Evolutionary conservation across 2,329 filamentous ascomycete genomes (phyloP), one percentile per base, ranked within the genome.

Genomic region (Arthrobotrys pseudoclavata): DNA sequence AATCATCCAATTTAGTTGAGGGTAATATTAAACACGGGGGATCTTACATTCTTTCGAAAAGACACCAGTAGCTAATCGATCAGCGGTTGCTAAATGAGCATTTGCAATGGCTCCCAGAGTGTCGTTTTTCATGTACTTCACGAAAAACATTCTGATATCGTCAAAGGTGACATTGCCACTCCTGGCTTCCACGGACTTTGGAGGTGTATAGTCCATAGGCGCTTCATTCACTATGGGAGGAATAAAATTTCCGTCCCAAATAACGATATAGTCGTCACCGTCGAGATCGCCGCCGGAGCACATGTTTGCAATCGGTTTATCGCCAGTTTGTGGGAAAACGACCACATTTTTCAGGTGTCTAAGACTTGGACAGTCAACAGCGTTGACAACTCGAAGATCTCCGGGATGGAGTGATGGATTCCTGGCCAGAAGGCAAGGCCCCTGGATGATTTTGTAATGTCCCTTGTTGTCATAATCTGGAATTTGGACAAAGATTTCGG

Each of bases 321-420:
- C 93, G 0, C 95, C 95, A 0, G 86, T 91, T 40, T 92, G 89
- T 0, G 96, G 93, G 60, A 99, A 91, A 0, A 98, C 94, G 0
- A 98, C 91, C 0, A 96, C 92, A 82, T 98, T 91, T 70, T 88
- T 90, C 3, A 97, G 86, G 81, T 97, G 92, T 53, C 87, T 88
- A 2, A 99, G 85, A n/a, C 85, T 85, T 0, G 90, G 88, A 1
- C 90, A 87, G 80, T 98, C 88, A 2, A 98, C 90, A 1, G 96
- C 96, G 79, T 89, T 87, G 0, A 98, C 95, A 0, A 97, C 89
- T 22, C 96, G 91, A 53, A 98, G 89, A 82, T 99, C 96, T 3
- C 96, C 96, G 0, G 94, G 92, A 81, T 99, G 95, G 5, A 99
- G 87, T 0, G 95, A 97, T 0, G 96, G 96, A 81, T 99, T 99